Percentiles rank a stretch among this genome's conserved stretches.
phyloP scores from a whole-genome alignment of 768 basidiomycete species.

The Macrolepiota albuminosa region DNA sequence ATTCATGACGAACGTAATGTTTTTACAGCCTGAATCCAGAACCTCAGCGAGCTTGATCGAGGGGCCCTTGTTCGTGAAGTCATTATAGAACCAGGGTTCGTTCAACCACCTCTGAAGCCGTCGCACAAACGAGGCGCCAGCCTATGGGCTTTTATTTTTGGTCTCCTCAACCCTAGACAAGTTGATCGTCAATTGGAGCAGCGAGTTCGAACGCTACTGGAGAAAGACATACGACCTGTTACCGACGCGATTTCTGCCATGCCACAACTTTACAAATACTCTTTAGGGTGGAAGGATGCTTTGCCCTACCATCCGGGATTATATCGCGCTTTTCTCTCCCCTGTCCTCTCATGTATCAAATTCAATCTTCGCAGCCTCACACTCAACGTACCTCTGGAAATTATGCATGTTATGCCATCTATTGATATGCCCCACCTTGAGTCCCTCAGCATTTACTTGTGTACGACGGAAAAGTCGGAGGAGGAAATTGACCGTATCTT shows the following conservation, averaged over 20 bases:
- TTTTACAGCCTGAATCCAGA: neutral
- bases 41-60: constrained; percentile 20
- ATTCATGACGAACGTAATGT: neutral
- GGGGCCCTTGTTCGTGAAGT: constrained; percentile 29
- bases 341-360: constrained; percentile 29
- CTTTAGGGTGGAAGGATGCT: constrained; percentile 35
- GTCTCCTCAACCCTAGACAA: constrained; percentile 25
- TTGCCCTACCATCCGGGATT: constrained; percentile 29
- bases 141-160: constrained; percentile 21
- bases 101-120: constrained; percentile 29
- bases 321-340: constrained; percentile 31
- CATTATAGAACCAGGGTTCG: constrained; percentile 36
- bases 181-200: constrained; percentile 27
- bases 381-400: constrained; percentile 34
- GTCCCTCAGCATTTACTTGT: constrained; percentile 30
- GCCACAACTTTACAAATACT: constrained; percentile 30
- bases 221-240: constrained; percentile 31
- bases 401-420: constrained; percentile 27
- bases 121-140: constrained; percentile 24
- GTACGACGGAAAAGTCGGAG: constrained; percentile 23
- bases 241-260: constrained; percentile 28
- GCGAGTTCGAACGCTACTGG: constrained; percentile 28
- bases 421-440: constrained; percentile 31
- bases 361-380: constrained; percentile 26
- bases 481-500: constrained; percentile 30